Base-by-base conservation (phyloP, 2,329 filamentous ascomycete genomes). In the Colletotrichum trifolii region DNA sequence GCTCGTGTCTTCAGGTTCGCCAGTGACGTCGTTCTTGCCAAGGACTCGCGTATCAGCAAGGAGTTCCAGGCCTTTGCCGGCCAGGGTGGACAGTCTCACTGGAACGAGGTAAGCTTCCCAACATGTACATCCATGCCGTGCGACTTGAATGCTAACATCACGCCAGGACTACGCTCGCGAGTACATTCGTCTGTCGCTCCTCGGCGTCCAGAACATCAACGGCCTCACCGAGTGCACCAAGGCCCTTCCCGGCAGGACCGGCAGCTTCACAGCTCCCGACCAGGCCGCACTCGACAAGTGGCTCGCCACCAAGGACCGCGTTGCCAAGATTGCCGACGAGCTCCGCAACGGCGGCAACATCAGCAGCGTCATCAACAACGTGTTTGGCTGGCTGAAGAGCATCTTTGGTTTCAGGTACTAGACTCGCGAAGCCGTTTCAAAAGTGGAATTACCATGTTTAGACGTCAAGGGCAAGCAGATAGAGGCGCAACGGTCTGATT, bases 161-260 rank as follows among this genome's bases (percentile, higher is more conserved):
- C 11, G 6, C 11, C n/a, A 81, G 78, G 83, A 82, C 55, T 87
- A 84, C 55, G 79, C 84, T 4, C 77, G 78, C 49, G 84, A 82
- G 9, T 87, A 87, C 69, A 78, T 85, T 49, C 82, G 84, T 9
- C 75, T 87, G 11, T 83, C 81, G 39, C 74, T 87, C 4, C 79
- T 87, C 6, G 85, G 85, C 2, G 84, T 87, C 11, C 78, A 83
- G 69, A 86, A 86, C 70, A 83, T 87, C 72, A 87, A 87, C 72
- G 71, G 76, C 38, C 74, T 87, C 46, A 83, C 79, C 10, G 84
- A 87, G 68, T 87, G 85, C 77, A 84, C 83, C 9, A 80, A 82
- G 68, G 82, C 83, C 1, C 73, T 87, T 9, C 84, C 81, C 10
- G 54, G 75, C 1, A 68, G 69, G 17, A 70, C 68, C n/a, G 38